Conservation (phyloP, 495 filamentous ascomycete genomes). For the Cercophora samala region DNA sequence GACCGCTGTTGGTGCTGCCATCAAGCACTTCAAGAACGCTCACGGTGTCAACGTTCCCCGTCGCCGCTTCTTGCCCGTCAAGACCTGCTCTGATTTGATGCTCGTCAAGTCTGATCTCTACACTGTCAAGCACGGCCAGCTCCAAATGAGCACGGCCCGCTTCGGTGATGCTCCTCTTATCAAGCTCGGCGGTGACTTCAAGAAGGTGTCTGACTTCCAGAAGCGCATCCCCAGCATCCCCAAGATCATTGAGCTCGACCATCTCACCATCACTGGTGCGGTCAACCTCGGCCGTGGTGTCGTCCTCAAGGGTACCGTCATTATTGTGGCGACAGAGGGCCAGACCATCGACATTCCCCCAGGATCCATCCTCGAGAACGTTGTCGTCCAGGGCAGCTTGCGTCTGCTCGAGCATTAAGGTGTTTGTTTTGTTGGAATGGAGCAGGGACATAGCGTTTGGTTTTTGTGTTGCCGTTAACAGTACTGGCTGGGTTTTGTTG, state of each 20-base stretch:
- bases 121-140: constrained; percentile 98
- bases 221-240: constrained; percentile 94
- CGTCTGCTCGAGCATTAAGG: constrained; percentile 86
- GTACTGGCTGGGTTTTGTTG: background rate
- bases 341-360: constrained; percentile 97
- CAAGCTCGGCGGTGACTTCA: constrained; percentile 98
- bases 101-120: constrained; percentile 99
- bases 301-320: constrained; percentile 97
- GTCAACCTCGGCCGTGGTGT: constrained; percentile 96
- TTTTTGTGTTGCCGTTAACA: constrained; percentile 4
- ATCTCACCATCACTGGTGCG: constrained; percentile 93
- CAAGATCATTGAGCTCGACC: constrained; percentile 96
- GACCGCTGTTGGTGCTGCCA: constrained; percentile 96
- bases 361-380: constrained; percentile 95
- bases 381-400: constrained; percentile 97
- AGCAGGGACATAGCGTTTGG: constrained; percentile 4
- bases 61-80: constrained; percentile 97
- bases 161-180: constrained; percentile 98
- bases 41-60: constrained; percentile 99
- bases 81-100: constrained; percentile 99
- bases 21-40: constrained; percentile 96
- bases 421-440: constrained; percentile 7
- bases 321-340: constrained; percentile 97
- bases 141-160: constrained; percentile 90
- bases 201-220: constrained; percentile 99